phyloP scores from a whole-genome alignment of 305 asterid genomes.

The Solanum chacoense region DNA sequence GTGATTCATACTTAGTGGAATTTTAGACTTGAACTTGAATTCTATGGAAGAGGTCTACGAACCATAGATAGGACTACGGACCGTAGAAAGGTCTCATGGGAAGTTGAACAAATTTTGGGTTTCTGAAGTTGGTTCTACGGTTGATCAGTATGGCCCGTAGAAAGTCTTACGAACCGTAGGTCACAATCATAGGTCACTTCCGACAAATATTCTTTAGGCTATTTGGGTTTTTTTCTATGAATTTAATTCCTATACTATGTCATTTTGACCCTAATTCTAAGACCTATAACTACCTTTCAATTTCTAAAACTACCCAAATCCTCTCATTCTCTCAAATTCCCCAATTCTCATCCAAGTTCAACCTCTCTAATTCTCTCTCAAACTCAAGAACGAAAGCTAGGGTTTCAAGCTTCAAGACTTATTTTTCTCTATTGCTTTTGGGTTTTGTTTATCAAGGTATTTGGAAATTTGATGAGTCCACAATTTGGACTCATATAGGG shows the following conservation, averaged over 20 bases:
- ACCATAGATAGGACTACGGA: too few relatives aligned
- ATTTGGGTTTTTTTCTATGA: neutral
- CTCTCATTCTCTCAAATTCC: neutral
- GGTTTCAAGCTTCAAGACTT: neutral
- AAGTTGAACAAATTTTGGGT: neutral
- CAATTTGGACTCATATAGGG: too few relatives aligned
- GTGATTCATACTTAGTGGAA: neutral
- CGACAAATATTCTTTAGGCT: neutral
- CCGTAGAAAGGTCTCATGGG: neutral
- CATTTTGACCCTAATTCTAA: neutral
- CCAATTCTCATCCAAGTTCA: neutral
- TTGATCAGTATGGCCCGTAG: neutral
- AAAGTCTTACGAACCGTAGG: neutral
- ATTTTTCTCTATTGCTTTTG: neutral
- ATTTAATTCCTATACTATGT: too few relatives aligned
- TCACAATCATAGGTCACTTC: neutral
- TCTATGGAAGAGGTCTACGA: neutral
- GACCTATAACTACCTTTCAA: neutral
- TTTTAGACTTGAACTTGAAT: neutral
- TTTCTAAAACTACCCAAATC: neutral
- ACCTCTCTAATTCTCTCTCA: neutral
- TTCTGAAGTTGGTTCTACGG: neutral
- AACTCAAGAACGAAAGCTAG: neutral
- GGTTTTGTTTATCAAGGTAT: neutral
- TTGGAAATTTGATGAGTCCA: too few relatives aligned